These are phyloP conservation scores for Backusella circina DNA, from an alignment of 192 early-diverging fungal species.

Conservation along the genomic window DNA sequence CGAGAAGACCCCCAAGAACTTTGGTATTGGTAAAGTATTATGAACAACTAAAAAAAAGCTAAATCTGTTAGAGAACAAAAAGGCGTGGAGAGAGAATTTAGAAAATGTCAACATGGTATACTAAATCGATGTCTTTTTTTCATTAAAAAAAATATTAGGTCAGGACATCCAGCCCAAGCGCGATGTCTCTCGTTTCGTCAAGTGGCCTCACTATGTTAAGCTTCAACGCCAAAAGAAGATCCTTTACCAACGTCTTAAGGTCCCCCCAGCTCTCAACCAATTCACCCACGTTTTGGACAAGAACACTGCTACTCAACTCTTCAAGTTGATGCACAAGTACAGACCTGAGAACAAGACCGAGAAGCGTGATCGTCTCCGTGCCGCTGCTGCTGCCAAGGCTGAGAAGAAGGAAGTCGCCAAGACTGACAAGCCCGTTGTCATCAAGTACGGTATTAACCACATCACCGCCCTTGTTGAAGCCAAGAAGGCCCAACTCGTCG, in stretches of 20 bases:
- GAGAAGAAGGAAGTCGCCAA: slow-evolving; percentile 80
- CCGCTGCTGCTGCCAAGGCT: slow-evolving; percentile 85
- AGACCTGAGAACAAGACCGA: slow-evolving; percentile 96
- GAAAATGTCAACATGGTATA: not conserved
- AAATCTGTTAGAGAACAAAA: not conserved
- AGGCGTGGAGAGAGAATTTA: no score
- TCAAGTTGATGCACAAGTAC: slow-evolving; percentile 99
- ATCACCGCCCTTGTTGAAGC: slow-evolving; percentile 96
- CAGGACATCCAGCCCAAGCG: slow-evolving; percentile 94
- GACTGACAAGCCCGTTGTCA: slow-evolving; percentile 88
- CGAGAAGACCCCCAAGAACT: slow-evolving; percentile 92
- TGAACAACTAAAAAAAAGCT: no score
- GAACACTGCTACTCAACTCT: slow-evolving; percentile 97
- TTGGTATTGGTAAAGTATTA: slow-evolving; percentile 72
- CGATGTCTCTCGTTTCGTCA: slow-evolving; percentile 94
- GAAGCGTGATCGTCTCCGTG: slow-evolving; percentile 90
- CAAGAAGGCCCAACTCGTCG: slow-evolving; percentile 98
- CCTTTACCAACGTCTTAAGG: slow-evolving; percentile 97
- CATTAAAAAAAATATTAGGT: no score
- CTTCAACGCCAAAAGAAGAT: slow-evolving; percentile 98
- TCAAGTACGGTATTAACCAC: slow-evolving; percentile 99
- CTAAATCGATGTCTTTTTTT: no score
- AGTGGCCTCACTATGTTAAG: slow-evolving; percentile 98
- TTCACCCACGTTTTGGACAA: slow-evolving; percentile 97
- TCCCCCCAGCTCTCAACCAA: slow-evolving; percentile 99